Evolutionary conservation across 495 filamentous ascomycete species (phyloP).

Genomic region (Penicillium canescens): DNA sequence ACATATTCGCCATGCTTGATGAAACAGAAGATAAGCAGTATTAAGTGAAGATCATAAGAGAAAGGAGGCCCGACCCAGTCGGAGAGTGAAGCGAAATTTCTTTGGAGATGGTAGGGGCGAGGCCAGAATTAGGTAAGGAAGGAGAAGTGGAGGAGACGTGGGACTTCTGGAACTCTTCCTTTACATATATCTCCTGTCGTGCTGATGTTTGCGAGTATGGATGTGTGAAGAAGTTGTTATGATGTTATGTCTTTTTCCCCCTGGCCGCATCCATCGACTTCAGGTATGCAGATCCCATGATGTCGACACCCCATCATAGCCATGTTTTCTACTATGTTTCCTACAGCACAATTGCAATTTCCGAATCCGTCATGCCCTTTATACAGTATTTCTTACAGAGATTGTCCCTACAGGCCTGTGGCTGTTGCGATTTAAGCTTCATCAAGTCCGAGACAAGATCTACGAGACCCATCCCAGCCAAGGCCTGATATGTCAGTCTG

Average conservation of each 20-base stretch:
- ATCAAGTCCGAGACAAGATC: slow-evolving; percentile 28
- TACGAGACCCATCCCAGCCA: slow-evolving; percentile 4
- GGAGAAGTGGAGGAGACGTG: slow-evolving; percentile 12
- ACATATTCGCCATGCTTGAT: slow-evolving; percentile 29
- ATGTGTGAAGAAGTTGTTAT: slow-evolving; percentile 1
- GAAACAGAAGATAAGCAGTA: slow-evolving; percentile 2
- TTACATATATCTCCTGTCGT: slow-evolving; percentile 1
- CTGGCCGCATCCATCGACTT: slow-evolving; percentile 26
- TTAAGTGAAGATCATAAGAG: background rate
- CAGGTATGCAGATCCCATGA: slow-evolving; percentile 32
- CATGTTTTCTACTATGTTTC: background rate
- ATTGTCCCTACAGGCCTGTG: slow-evolving; percentile 9
- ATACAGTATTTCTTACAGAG: background rate
- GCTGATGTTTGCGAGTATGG: slow-evolving; percentile 1
- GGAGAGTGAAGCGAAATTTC: background rate
- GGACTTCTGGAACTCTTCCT: slow-evolving; percentile 4
- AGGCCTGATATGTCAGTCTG: too few species aligned
- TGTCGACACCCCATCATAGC: slow-evolving; percentile 16
- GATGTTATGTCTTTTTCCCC: slow-evolving; percentile 9
- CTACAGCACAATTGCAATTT: too few species aligned
- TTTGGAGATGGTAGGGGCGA: slow-evolving; percentile 3
- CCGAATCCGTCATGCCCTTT: background rate
- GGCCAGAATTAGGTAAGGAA: slow-evolving; percentile 12
- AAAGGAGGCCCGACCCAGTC: background rate
- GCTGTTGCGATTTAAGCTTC: slow-evolving; percentile 23